These are phyloP conservation scores for Auricularia cornea DNA, from an alignment of 768 basidiomycete genomes.

Conservation along the genomic window DNA sequence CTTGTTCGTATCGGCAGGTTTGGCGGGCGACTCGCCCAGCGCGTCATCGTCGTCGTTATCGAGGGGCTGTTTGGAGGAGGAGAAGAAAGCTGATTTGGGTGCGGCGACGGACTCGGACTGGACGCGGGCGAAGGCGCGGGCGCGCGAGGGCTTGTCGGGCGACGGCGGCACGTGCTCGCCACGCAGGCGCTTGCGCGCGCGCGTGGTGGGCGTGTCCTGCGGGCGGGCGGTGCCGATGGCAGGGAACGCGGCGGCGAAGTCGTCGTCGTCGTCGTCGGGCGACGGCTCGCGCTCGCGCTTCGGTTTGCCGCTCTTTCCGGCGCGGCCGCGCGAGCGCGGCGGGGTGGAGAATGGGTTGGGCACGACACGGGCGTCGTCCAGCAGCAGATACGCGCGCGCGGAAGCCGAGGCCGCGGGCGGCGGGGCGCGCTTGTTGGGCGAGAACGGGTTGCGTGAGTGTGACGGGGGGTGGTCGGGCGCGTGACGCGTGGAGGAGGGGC, in stretches of 20 bases:
- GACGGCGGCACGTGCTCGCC: neutral
- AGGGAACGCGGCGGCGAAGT: neutral
- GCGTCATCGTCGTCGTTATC: neutral
- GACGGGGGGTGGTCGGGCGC: neutral
- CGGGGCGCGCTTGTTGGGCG: neutral
- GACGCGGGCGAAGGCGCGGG: neutral
- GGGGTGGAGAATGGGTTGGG: conserved; percentile 5
- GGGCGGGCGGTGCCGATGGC: neutral
- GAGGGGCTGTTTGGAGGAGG: neutral
- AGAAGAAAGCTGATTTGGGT: neutral
- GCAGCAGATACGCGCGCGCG: neutral
- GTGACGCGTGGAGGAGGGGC: neutral
- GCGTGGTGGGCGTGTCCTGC: neutral
- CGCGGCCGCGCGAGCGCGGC: neutral
- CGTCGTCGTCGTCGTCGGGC: neutral
- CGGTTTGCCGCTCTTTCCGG: neutral
- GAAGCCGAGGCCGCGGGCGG: neutral
- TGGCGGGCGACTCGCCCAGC: neutral
- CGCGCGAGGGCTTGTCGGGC: neutral
- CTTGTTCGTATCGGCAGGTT: neutral
- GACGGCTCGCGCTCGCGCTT: neutral
- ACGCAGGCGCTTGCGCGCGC: conserved; percentile 3
- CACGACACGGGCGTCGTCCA: neutral
- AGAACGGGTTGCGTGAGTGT: neutral
- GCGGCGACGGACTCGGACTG: neutral